Percentiles rank a stretch among this genome's conserved stretches.
phyloP scores from a whole-genome alignment of 768 basidiomycete species.

The Suillus subaureus region DNA sequence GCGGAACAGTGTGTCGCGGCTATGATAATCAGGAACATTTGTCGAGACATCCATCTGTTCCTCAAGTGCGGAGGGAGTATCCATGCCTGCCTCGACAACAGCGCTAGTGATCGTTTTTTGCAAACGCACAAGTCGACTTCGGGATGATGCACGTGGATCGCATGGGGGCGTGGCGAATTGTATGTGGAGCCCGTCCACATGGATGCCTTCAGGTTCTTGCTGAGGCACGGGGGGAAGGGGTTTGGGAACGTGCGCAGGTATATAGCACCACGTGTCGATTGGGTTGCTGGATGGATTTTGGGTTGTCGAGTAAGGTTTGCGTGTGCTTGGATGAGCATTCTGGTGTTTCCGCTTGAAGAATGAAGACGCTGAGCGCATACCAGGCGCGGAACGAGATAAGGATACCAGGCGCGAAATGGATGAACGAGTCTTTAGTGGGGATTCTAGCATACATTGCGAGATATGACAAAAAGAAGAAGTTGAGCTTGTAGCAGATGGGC shows the following conservation, averaged over 20 bases:
- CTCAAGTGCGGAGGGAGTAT: conserved; percentile 26
- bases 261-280: conserved; percentile 12
- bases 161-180: conserved; percentile 17
- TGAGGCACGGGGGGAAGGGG: conserved; percentile 22
- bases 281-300: conserved; percentile 3
- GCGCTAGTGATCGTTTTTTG: conserved; percentile 40
- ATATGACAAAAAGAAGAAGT: conserved; percentile 32
- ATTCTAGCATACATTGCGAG: conserved; percentile 7
- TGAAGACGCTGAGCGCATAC: conserved; percentile 21
- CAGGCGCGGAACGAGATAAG: conserved; percentile 17
- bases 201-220: conserved; percentile 2
- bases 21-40: neutral
- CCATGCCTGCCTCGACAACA: conserved; percentile 44
- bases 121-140: conserved; percentile 28
- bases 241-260: conserved; percentile 15
- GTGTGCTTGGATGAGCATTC: neutral
- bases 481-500: conserved; percentile 15
- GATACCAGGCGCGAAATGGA: conserved; percentile 16
- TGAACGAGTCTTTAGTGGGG: conserved; percentile 19
- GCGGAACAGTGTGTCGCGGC: conserved; percentile 32
- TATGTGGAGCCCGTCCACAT: conserved; percentile 29
- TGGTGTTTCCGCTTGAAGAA: conserved; percentile 28
- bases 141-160: conserved; percentile 18
- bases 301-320: conserved; percentile 5
- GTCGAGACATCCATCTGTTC: neutral